Evolutionary conservation across 2,329 filamentous ascomycete species (phyloP), one percentile per base, ranked within the genome.

Genomic region (Furcasterigmium sp.): DNA sequence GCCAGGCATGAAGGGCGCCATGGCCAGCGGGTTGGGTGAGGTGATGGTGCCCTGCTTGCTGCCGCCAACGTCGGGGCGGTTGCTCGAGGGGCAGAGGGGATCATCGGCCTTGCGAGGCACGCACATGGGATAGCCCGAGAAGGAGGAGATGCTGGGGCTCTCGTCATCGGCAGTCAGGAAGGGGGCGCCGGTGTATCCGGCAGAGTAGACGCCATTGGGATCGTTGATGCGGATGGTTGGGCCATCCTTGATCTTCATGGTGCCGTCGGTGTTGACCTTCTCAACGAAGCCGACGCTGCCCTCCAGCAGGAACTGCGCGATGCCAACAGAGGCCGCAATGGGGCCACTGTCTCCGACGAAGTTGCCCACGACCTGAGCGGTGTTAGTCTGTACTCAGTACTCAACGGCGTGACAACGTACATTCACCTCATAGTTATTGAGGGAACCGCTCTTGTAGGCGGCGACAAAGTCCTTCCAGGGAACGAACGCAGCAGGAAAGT

Each of bases 61-160:
- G 7, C 38, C 38, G 2, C 39, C 14, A 10, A 50, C 32, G 45
- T 57, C 46, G 49, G 57, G 18, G 51, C 64, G 60, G 44, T 69
- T 69, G 11, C 57, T 57, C 8, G 46, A 32, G 8, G 63, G 63
- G 46, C 67, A 70, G 13, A 59, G 54, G 1, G 53, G 41, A 30
- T 67, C 61, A 25, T 51, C 54, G n/a, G 55, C 45, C 15, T 61
- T 64, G 17, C 71, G 60, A 1, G 68, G 70, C 14, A 75, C 65
- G 43, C 71, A 75, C 70, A 75, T 74, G 3, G 72, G 72, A 41
- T 73, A 75, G 1, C 72, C 72, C 5, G 64, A 67, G 53, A 72
- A 73, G 7, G 68, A 63, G 5, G 59, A 63, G 41, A 75, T 61
- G 39, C 64, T 68, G 1, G 72, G 71, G 48, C 65, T 74, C 43